phyloP scores from a whole-genome alignment of 352 stramenopile genomes.

The Phytophthora meadii region DNA sequence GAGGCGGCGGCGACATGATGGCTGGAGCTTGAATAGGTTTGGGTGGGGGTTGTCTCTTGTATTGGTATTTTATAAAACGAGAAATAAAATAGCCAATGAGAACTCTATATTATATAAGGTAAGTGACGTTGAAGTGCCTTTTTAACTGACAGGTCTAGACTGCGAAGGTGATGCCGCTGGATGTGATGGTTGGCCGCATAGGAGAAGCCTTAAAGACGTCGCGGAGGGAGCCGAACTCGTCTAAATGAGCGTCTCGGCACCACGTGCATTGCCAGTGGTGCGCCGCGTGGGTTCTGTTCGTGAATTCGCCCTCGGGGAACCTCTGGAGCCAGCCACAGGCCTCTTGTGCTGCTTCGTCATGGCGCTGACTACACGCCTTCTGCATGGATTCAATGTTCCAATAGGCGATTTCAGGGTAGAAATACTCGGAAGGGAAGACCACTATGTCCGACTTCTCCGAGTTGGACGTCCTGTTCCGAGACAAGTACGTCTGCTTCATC shows the following conservation, averaged over 20 bases:
- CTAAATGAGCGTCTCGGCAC: slow-evolving; percentile 44
- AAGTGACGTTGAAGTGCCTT: not conserved
- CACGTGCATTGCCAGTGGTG: slow-evolving; percentile 74
- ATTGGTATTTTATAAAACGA: not conserved
- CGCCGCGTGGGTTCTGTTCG: slow-evolving; percentile 44
- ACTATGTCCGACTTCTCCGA: slow-evolving; percentile 13
- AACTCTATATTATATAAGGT: not conserved
- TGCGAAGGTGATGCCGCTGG: slow-evolving; percentile 22
- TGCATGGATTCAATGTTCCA: slow-evolving; percentile 57
- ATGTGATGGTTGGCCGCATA: slow-evolving; percentile 27
- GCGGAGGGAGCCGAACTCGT: slow-evolving; percentile 34
- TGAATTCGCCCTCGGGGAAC: slow-evolving; percentile 59
- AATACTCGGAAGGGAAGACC: slow-evolving; percentile 50
- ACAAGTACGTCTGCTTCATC: slow-evolving; percentile 51
- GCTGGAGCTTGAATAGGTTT: slow-evolving; percentile 8
- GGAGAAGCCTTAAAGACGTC: slow-evolving; percentile 30
- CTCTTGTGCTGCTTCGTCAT: slow-evolving; percentile 29
- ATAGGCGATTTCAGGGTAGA: slow-evolving; percentile 63
- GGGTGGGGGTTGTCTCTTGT: slow-evolving; percentile 5
- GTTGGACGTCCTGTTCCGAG: slow-evolving; percentile 4
- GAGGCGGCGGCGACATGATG: slow-evolving; percentile 42
- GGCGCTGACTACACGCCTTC: slow-evolving; percentile 24
- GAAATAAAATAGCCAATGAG: no score
- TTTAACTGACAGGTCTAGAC: not conserved
- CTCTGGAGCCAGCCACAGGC: slow-evolving; percentile 48